These are phyloP conservation scores for Aspergillus sp. DNA, from an alignment of 2,329 filamentous ascomycete genomes.

Conservation along the genomic window DNA sequence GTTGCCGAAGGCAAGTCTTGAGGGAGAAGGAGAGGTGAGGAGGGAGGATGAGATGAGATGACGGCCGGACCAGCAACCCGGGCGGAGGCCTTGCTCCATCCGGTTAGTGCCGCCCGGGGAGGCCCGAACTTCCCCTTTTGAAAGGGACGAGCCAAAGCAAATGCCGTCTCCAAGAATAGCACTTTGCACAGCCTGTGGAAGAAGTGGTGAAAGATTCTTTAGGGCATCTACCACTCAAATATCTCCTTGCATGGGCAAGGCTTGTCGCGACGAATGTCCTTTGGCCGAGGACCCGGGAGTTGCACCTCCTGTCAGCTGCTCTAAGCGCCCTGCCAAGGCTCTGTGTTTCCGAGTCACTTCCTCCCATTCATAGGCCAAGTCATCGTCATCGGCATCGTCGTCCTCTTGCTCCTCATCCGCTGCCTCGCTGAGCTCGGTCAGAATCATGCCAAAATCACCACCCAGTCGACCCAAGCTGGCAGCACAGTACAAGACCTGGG, in stretches of 20 bases:
- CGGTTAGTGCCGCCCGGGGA: slow-evolving; percentile 17
- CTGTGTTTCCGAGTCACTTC: slow-evolving; percentile 87
- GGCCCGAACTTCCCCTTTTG: slow-evolving; percentile 12
- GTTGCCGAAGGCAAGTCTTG: too few relatives aligned
- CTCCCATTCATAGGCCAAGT: slow-evolving; percentile 70
- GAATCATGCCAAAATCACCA: slow-evolving; percentile 87
- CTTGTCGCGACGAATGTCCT: slow-evolving; percentile 15
- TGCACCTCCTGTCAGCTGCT: slow-evolving; percentile 40
- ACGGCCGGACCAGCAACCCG: slow-evolving; percentile 17
- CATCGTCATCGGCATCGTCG: slow-evolving; percentile 44
- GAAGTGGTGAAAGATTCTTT: neutral
- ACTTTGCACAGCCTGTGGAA: neutral
- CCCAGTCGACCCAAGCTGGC: slow-evolving; percentile 86
- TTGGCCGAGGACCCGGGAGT: slow-evolving; percentile 21
- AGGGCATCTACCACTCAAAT: neutral
- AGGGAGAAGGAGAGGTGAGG: neutral
- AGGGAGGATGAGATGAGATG: slow-evolving; percentile 9
- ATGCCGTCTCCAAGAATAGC: neutral
- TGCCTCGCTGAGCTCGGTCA: slow-evolving; percentile 61
- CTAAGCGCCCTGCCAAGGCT: slow-evolving; percentile 71
- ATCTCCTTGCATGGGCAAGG: slow-evolving; percentile 17
- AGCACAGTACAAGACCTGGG: slow-evolving; percentile 90
- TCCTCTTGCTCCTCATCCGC: slow-evolving; percentile 27
- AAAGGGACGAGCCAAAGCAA: neutral
- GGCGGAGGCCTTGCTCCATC: slow-evolving; percentile 18